These are phyloP conservation scores for Nitzschia sp. DNA, from an alignment of 108 stramenopile genomes.

Conservation along the genomic window DNA sequence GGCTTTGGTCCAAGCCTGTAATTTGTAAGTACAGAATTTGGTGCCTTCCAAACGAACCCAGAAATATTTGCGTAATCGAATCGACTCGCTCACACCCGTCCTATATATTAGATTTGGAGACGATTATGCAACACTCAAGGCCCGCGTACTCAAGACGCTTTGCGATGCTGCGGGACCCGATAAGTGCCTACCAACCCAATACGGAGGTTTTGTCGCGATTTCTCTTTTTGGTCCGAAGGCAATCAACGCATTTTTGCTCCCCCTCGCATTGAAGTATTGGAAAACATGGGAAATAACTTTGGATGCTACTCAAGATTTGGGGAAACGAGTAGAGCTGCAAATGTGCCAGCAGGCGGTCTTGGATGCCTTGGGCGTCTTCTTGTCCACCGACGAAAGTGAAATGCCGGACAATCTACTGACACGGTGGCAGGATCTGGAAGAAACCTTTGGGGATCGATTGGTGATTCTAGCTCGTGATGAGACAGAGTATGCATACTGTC, in stretches of 20 bases:
- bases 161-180: conserved; percentile 48
- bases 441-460: conserved; percentile 69
- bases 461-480: conserved; percentile 54
- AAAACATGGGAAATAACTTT: conserved; percentile 52
- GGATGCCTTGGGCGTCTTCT: conserved; percentile 58
- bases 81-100: background rate
- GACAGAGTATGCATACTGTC: conserved; percentile 52
- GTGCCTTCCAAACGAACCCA: too few relatives aligned
- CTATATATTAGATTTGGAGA: conserved; percentile 50
- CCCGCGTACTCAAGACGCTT: conserved; percentile 63
- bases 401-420: conserved; percentile 39
- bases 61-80: too few relatives aligned
- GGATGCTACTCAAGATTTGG: conserved; percentile 22
- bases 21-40: conserved; percentile 39
- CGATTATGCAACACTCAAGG: conserved; percentile 75
- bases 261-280: conserved; percentile 67
- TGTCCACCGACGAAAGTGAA: conserved; percentile 34
- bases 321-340: conserved; percentile 51
- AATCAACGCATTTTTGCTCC: conserved; percentile 80
- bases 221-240: conserved; percentile 76
- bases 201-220: conserved; percentile 81
- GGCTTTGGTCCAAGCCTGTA: conserved; percentile 64
- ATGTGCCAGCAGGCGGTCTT: conserved; percentile 75
- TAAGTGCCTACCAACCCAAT: conserved; percentile 54
- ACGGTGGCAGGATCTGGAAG: conserved; percentile 48